Evolutionary conservation across 2,329 filamentous ascomycete species (phyloP).

Genomic region (Paecilomyces dactylethromorphus): DNA sequence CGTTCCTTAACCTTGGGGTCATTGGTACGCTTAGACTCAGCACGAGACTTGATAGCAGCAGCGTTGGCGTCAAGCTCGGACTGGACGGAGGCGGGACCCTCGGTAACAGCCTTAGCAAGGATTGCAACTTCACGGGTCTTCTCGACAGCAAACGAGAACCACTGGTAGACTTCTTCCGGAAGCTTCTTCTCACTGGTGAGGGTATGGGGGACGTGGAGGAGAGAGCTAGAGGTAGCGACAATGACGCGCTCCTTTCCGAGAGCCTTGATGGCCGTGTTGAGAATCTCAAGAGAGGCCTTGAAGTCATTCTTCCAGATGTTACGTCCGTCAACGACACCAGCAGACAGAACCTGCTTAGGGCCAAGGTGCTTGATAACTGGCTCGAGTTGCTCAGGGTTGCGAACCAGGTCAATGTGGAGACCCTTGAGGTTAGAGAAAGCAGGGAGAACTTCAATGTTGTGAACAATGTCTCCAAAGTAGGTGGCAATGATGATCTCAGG

Average conservation of each 20-base stretch:
- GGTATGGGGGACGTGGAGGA: slow-evolving; percentile 97
- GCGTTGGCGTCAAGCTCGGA: slow-evolving; percentile 94
- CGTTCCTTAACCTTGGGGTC: slow-evolving; percentile 95
- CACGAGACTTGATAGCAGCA: slow-evolving; percentile 85
- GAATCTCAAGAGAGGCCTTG: slow-evolving; percentile 84
- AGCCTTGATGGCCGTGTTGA: slow-evolving; percentile 87
- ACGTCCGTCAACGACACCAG: slow-evolving; percentile 94
- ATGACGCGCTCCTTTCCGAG: slow-evolving; percentile 97
- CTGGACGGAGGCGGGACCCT: slow-evolving; percentile 79
- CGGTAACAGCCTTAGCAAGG: slow-evolving; percentile 94
- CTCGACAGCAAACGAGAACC: slow-evolving; percentile 97
- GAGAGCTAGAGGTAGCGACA: slow-evolving; percentile 91
- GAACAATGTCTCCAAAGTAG: slow-evolving; percentile 98
- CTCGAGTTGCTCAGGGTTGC: slow-evolving; percentile 95
- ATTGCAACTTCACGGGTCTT: slow-evolving; percentile 86
- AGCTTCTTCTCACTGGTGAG: slow-evolving; percentile 98
- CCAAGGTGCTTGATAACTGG: slow-evolving; percentile 76
- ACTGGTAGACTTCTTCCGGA: slow-evolving; percentile 84
- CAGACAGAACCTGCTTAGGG: slow-evolving; percentile 82
- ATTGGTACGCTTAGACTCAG: slow-evolving; percentile 91
- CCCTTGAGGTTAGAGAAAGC: slow-evolving; percentile 67
- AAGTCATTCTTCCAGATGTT: slow-evolving; percentile 99
- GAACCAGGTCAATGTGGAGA: slow-evolving; percentile 92
- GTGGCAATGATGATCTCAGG: slow-evolving; percentile 88
- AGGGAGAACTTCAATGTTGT: slow-evolving; percentile 91